These are phyloP conservation scores for Raffaelea arxii DNA, from an alignment of 2,329 filamentous ascomycete genomes.

Conservation along the genomic window DNA sequence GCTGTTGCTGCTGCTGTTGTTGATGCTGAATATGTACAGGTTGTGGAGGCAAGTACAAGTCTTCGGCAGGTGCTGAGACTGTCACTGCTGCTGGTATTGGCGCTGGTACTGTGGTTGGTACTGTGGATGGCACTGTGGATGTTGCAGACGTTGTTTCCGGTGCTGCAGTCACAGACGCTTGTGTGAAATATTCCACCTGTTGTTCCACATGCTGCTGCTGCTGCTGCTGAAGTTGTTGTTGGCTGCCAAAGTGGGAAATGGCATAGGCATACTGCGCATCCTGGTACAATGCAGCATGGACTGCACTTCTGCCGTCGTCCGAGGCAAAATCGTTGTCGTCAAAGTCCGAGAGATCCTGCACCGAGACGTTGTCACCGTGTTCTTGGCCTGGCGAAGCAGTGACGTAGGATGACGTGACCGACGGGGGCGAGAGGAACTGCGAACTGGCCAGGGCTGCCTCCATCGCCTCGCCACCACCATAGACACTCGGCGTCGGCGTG, in stretches of 20 bases:
- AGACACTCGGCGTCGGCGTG: background rate
- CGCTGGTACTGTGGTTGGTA: background rate
- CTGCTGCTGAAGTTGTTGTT: slow-evolving; percentile 1
- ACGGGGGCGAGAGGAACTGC: background rate
- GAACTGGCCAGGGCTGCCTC: background rate
- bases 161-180: background rate
- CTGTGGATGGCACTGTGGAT: background rate
- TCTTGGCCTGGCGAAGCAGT: background rate
- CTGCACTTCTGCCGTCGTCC: no score
- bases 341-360: no score
- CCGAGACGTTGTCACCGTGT: no score
- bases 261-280: no score
- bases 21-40: background rate
- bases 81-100: background rate
- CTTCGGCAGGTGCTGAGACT: no score
- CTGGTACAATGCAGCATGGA: no score
- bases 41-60: no score
- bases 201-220: background rate
- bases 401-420: background rate
- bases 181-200: background rate
- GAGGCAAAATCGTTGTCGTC: no score
- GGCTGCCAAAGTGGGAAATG: no score
- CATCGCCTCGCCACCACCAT: background rate
- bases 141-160: background rate
- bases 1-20: slow-evolving; percentile 1